These are phyloP conservation scores for Aureobasidium sp. DNA, from an alignment of 2,329 filamentous ascomycete species.

Conservation along the genomic window DNA sequence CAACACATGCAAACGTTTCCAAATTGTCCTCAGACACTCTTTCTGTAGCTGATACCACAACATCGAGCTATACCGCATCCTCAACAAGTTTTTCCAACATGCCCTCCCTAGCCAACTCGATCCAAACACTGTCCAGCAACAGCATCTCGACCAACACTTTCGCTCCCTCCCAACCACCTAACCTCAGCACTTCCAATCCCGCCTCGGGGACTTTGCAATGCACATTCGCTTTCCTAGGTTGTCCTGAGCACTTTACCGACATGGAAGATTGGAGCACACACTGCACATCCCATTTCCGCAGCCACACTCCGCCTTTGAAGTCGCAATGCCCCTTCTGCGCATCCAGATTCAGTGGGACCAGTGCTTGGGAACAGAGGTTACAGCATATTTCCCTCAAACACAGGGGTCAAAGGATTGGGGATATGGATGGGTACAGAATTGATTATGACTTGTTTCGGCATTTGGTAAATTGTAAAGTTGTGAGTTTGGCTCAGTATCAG, in stretches of 20 bases:
- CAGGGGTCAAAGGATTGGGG: not conserved
- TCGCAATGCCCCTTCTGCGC: slow-evolving; percentile 11
- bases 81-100: too few relatives aligned
- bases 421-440: not conserved
- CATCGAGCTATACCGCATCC: too few relatives aligned
- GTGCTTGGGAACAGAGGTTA: slow-evolving; percentile 2
- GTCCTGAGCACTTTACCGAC: not conserved
- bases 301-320: not conserved
- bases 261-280: slow-evolving; percentile 1
- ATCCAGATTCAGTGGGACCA: not conserved
- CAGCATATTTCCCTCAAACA: slow-evolving; percentile 1
- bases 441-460: slow-evolving; percentile 8
- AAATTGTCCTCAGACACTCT: too few relatives aligned
- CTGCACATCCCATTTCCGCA: slow-evolving; percentile 6
- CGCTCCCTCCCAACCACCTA: too few relatives aligned
- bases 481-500: not conserved
- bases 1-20: too few relatives aligned
- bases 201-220: slow-evolving; percentile 3
- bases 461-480: not conserved
- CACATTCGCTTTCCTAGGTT: slow-evolving; percentile 13
- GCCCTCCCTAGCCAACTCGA: too few relatives aligned
- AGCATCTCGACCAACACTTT: too few relatives aligned
- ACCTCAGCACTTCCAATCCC: not conserved
- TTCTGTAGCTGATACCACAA: too few relatives aligned
- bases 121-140: too few relatives aligned